Base-by-base conservation (phyloP, 345 rosid species). In the Hibiscus mutabilis region DNA sequence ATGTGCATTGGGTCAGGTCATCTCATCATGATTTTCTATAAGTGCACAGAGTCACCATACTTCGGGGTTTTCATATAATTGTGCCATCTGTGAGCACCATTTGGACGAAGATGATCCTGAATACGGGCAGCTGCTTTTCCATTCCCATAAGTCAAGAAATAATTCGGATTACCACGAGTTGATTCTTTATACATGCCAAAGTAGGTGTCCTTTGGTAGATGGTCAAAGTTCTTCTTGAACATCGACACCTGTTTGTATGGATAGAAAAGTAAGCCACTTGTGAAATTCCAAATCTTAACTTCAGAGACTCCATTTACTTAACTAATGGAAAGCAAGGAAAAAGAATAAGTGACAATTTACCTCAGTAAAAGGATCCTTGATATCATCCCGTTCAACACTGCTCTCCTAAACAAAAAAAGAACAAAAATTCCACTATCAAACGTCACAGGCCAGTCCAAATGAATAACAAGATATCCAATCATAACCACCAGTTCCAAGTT, bases 51-150 rank as follows among this genome's bases (percentile, higher is more conserved):
- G 35, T 58, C 56, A 67, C 74, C 85, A 66, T 84, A 92, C 98
- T 86, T 85, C 77, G 98, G 99, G 47, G 87, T 82, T 79, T 92
- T 92, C 97, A 86, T 90, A 76, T 92, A 92, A 75, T 95, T 92
- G 80, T 92, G 98, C 98, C 98, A 92, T 84, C 99, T 91, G 76
- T 92, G 98, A 42, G 99, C 96, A 75, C 99, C 99, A 82, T 95
- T 95, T 72, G 99, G 97, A 56, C 98, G 91, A 73, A 95, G 99
- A 84, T 95, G 96, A 67, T 92, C 97, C 75, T 80, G 92, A 70
- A 92, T 21, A 65, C 96, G 87, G 81, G 99, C 99, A 72, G 83
- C 92, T 71, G 99, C 81, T 82, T 92, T 95, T 68, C 98, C 98
- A 53, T 92, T 95, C 72, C 98, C 98, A 78, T 92, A 95, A 66